These are phyloP conservation scores for Saccharomycopsis malanga DNA, from an alignment of 805 yeast genomes.

Conservation along the genomic window DNA sequence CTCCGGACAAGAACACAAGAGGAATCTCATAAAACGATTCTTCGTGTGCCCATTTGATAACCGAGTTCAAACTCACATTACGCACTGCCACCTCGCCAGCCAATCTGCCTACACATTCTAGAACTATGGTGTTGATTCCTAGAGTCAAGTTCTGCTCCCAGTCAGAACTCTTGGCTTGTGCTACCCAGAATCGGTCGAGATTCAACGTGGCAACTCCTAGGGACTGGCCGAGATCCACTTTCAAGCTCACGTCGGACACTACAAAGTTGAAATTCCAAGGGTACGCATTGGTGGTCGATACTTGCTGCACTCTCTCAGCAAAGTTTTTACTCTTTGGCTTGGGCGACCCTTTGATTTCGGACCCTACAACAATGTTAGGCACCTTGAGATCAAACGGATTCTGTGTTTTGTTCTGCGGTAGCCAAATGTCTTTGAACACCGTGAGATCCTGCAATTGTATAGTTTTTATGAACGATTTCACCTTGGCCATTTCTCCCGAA, in stretches of 20 bases:
- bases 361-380: not conserved
- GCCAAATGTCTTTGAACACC: slow-evolving; percentile 78
- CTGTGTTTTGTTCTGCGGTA: slow-evolving; percentile 33
- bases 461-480: slow-evolving; percentile 59
- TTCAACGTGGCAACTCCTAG: slow-evolving; percentile 57
- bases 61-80: slow-evolving; percentile 50
- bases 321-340: slow-evolving; percentile 28
- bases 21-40: slow-evolving; percentile 50
- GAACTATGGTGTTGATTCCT: slow-evolving; percentile 45
- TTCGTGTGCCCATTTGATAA: slow-evolving; percentile 60
- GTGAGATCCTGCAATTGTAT: slow-evolving; percentile 85
- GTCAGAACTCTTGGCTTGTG: slow-evolving; percentile 55
- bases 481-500: slow-evolving; percentile 46
- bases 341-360: not conserved
- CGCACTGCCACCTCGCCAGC: slow-evolving; percentile 57
- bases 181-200: slow-evolving; percentile 58
- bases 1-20: slow-evolving; percentile 52
- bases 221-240: slow-evolving; percentile 77
- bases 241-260: slow-evolving; percentile 44
- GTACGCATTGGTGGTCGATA: slow-evolving; percentile 53
- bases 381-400: not conserved
- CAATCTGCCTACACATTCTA: slow-evolving; percentile 68
- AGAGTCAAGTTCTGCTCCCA: slow-evolving; percentile 67
- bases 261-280: slow-evolving; percentile 68
- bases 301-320: slow-evolving; percentile 46